These are phyloP conservation scores for Mycena maculata DNA, from an alignment of 768 basidiomycete species.

Conservation along the genomic window DNA sequence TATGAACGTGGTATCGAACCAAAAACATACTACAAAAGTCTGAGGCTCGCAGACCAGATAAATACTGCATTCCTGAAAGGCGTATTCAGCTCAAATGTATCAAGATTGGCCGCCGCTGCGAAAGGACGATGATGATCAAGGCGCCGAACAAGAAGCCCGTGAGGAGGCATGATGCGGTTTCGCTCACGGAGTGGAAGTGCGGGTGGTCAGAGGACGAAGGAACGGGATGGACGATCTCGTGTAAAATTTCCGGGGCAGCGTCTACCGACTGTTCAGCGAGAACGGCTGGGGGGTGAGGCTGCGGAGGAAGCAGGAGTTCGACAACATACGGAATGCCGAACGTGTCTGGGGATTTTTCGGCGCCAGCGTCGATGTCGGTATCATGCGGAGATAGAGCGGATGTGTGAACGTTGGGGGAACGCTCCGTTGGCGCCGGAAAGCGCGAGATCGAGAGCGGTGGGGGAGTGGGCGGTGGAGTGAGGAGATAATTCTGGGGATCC, in stretches of 20 bases:
- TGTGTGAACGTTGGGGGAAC: background rate
- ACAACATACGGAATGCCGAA: background rate
- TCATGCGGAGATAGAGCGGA: slow-evolving; percentile 4
- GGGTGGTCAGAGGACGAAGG: background rate
- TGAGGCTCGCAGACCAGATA: background rate
- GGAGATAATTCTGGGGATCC: slow-evolving; percentile 24
- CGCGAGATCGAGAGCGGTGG: background rate
- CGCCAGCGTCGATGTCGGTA: background rate
- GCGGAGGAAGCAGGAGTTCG: no score
- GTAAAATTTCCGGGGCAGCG: background rate
- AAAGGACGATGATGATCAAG: slow-evolving; percentile 18
- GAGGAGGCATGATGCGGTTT: slow-evolving; percentile 30
- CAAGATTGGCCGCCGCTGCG: slow-evolving; percentile 18
- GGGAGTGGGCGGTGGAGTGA: slow-evolving; percentile 26
- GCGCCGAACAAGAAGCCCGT: slow-evolving; percentile 34
- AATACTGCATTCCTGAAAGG: background rate
- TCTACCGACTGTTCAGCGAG: background rate
- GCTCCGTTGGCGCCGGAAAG: background rate
- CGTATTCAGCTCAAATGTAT: slow-evolving; percentile 15
- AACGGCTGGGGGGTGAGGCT: background rate
- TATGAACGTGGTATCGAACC: background rate
- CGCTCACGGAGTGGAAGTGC: slow-evolving; percentile 2
- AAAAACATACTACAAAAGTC: background rate
- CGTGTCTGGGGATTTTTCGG: background rate
- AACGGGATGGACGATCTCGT: background rate